Percentiles rank a stretch among this genome's conserved stretches.
phyloP scores from a whole-genome alignment of 495 filamentous ascomycete species.

The Hypoxylon perforatum region DNA sequence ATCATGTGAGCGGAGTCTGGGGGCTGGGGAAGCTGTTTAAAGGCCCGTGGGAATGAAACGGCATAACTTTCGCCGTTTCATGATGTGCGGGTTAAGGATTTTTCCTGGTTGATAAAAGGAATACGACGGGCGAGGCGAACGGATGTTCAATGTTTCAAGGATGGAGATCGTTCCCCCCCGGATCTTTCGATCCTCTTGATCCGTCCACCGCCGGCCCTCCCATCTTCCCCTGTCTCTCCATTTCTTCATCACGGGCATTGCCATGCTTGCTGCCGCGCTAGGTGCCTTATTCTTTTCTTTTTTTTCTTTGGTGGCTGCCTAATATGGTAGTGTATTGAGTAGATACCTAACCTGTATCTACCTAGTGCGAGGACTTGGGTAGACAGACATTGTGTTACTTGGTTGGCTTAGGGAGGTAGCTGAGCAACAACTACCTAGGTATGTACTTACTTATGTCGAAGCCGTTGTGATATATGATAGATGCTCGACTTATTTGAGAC shows the following conservation, averaged over 20 bases:
- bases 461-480: neutral
- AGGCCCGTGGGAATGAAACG: neutral
- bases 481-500: slow-evolving; percentile 5
- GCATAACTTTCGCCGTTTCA: neutral
- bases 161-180: neutral
- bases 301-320: neutral
- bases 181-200: slow-evolving; percentile 1
- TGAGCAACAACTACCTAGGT: neutral
- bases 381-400: too few relatives aligned
- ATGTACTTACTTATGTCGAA: neutral
- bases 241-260: neutral
- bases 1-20: neutral
- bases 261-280: neutral
- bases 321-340: neutral
- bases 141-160: neutral
- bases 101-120: neutral
- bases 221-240: neutral
- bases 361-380: neutral
- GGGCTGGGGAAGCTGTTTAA: neutral
- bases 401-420: neutral
- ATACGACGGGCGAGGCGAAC: neutral
- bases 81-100: neutral
- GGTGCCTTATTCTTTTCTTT: neutral
- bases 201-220: neutral
- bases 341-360: neutral